A percentile compares a stretch with the other conserved stretches of the same genome.
phyloP scores from a whole-genome alignment of 352 stramenopile species.

The Globisporangium parvum region DNA sequence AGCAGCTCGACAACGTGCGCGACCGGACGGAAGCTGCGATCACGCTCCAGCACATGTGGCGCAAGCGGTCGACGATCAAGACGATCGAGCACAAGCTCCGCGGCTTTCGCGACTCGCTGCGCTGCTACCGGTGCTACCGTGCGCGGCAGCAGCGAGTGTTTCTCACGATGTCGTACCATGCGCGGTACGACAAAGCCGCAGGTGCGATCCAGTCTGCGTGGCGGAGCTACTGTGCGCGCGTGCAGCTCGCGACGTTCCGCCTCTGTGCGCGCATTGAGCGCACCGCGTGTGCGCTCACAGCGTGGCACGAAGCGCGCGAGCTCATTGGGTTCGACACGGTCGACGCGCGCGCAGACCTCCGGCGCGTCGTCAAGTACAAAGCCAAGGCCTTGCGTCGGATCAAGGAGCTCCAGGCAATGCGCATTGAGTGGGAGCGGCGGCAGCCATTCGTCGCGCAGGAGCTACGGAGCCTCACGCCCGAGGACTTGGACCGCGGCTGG shows the following conservation, averaged over 20 bases:
- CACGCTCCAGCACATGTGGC: constrained; percentile 74
- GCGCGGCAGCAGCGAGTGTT: constrained; percentile 38
- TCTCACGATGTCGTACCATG: constrained; percentile 31
- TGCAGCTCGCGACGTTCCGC: constrained; percentile 56
- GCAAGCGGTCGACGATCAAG: constrained; percentile 33
- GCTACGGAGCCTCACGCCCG: constrained; percentile 44
- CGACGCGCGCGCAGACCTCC: constrained; percentile 52
- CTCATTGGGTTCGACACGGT: constrained; percentile 72
- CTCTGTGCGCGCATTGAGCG: constrained; percentile 63
- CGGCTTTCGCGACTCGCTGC: constrained; percentile 38
- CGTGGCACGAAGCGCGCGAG: constrained; percentile 48
- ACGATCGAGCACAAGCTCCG: constrained; percentile 30
- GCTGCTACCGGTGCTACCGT: constrained; percentile 49
- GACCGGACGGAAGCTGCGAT: constrained; percentile 64
- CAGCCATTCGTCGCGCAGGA: constrained; percentile 74
- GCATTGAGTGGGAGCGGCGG: constrained; percentile 73
- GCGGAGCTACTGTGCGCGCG: constrained; percentile 54
- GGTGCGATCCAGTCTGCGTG: constrained; percentile 68
- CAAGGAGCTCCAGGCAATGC: constrained; percentile 73
- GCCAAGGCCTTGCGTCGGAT: constrained; percentile 61
- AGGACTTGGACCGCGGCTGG: constrained; percentile 75
- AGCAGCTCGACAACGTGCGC: constrained; percentile 38
- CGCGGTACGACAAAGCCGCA: constrained; percentile 39
- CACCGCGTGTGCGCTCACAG: constrained; percentile 44
- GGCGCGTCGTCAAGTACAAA: constrained; percentile 71